Base-by-base conservation (phyloP, 2,329 filamentous ascomycete genomes). In the Phyllosticta capitalensis region DNA sequence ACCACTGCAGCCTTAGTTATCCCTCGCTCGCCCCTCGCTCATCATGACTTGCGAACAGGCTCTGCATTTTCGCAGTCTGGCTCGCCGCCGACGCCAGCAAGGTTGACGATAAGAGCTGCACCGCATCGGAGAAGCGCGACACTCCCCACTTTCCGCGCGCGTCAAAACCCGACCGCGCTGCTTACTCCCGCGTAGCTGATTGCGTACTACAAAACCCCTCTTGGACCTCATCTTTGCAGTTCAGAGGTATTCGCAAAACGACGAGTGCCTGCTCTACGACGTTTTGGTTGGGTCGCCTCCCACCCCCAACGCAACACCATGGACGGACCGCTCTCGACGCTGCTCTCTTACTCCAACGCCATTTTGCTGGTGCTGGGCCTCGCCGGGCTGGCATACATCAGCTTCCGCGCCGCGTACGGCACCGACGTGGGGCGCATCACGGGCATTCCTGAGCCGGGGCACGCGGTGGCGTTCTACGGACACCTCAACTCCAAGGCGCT, bases 341-440 rank as follows among this genome's bases (percentile, higher is more conserved):
- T 69, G 65, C 1, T 61, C 30, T 7, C 72, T 17, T 30, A 56
- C 69, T 58, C 67, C 65, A 0, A 62, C 63, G 52, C 69, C 68
- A 24, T 66, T 66, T 45, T 58, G 62, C n/a, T 22, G 26, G 5
- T 56, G 57, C 12, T 57, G 54, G 21, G 55, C 57, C 5, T 55
- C 53, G 5, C 51, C 24, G 17, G 61, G 65, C 54, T 67, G 65
- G 26, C 64, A 65, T 58, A 64, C 65, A 3, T 55, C 59, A 9
- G 52, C 58, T 30, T 56, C 63, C 57, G 68, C 67, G 28, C 66
- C 65, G 6, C 63, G 17, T 17, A 71, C 24, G 14, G n/a, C 24
- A 59, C 58, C 20, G 53, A 59, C 48, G 20, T 48, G n/a, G 52
- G 52, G 1, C 20, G 19, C 58, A 59, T 59, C 48, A 14, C 12